These are phyloP conservation scores for Globisporangium iwayamae DNA, from an alignment of 352 stramenopile species.

Conservation along the genomic window DNA sequence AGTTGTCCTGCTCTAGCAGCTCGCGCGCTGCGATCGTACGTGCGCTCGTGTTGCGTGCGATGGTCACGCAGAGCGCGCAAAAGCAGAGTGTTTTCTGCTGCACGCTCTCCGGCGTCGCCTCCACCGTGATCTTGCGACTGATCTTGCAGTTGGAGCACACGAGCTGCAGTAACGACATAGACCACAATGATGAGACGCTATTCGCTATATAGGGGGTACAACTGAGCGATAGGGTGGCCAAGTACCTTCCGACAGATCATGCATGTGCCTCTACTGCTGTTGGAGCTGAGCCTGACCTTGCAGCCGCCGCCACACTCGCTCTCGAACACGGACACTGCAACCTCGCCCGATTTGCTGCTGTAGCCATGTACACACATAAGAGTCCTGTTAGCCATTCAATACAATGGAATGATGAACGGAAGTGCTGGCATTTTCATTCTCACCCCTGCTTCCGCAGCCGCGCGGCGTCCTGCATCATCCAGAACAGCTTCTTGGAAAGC, in stretches of 20 bases:
- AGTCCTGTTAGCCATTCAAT: neutral
- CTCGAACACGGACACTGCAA: neutral
- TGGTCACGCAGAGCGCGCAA: conserved; percentile 34
- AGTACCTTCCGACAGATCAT: conserved; percentile 37
- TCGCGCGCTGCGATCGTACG: conserved; percentile 29
- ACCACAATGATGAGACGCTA: neutral
- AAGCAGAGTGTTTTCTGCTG: conserved; percentile 31
- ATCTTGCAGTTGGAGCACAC: conserved; percentile 39
- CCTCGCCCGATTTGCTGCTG: conserved; percentile 3
- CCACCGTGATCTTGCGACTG: conserved; percentile 33
- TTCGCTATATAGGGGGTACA: neutral
- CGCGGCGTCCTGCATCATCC: conserved; percentile 41
- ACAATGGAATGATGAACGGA: neutral
- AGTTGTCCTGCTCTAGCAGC: conserved; percentile 4
- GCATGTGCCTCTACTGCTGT: conserved; percentile 26
- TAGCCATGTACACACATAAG: neutral
- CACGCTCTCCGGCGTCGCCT: conserved; percentile 20
- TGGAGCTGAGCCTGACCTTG: conserved; percentile 26
- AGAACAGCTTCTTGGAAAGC: conserved; percentile 42
- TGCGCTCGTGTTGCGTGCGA: conserved; percentile 30
- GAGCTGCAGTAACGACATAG: conserved; percentile 15
- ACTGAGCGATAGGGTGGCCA: neutral
- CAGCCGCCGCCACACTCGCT: conserved; percentile 33
- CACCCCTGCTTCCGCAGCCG: conserved; percentile 20
- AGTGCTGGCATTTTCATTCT: neutral